phyloP scores from a whole-genome alignment of 306 rosid genomes.

The Cicer cuneatum region DNA sequence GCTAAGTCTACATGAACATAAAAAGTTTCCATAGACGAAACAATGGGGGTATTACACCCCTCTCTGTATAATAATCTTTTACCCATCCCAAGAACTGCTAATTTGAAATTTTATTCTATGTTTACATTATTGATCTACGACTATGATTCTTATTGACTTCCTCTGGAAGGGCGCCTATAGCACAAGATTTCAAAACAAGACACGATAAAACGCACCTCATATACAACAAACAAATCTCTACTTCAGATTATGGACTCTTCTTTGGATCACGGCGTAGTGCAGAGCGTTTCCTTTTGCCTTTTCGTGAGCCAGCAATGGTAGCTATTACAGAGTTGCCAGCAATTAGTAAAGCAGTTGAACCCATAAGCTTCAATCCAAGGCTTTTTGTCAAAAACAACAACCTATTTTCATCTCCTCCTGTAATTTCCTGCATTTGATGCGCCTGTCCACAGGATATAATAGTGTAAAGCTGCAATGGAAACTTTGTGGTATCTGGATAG shows the following conservation, averaged over 20 bases:
- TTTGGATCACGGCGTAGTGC: not conserved
- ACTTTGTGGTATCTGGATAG: slow-evolving; percentile 48
- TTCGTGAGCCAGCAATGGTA: slow-evolving; percentile 60
- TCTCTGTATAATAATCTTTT: slow-evolving; percentile 32
- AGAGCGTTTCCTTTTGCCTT: slow-evolving; percentile 66
- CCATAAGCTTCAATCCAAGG: slow-evolving; percentile 83
- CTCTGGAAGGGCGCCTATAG: not conserved
- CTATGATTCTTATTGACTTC: not conserved
- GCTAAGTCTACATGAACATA: slow-evolving; percentile 35
- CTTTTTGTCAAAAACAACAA: slow-evolving; percentile 55
- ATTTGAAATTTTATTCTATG: slow-evolving; percentile 42
- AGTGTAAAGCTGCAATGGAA: slow-evolving; percentile 67
- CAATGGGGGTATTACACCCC: slow-evolving; percentile 27
- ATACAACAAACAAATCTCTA: not conserved
- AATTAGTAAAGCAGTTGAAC: slow-evolving; percentile 56
- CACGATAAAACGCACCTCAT: not conserved
- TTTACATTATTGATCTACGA: slow-evolving; percentile 39
- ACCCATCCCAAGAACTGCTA: slow-evolving; percentile 31
- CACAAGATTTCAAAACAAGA: not conserved
- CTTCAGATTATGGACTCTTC: not conserved
- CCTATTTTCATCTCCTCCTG: slow-evolving; percentile 64
- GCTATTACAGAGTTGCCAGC: slow-evolving; percentile 52
- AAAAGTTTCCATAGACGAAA: slow-evolving; percentile 18
- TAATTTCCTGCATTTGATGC: slow-evolving; percentile 51
- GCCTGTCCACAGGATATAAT: slow-evolving; percentile 76